phyloP scores from a whole-genome alignment of 2,329 filamentous ascomycete species.

The Pseudopyrenochaeta lycopersici region DNA sequence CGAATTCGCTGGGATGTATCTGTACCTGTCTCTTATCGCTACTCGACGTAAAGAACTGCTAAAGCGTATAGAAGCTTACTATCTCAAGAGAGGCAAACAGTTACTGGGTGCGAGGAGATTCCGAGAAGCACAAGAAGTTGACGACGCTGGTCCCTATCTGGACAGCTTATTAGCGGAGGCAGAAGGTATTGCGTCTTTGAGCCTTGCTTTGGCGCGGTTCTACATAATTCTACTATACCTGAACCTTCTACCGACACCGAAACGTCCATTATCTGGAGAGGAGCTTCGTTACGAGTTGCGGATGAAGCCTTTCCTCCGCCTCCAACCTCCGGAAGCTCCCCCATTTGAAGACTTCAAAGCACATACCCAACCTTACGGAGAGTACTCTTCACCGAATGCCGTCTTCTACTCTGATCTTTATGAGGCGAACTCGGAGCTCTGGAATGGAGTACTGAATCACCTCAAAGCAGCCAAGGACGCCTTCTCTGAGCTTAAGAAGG shows the following conservation, averaged over 20 bases:
- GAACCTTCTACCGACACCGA: conserved; percentile 58
- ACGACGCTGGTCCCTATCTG: conserved; percentile 25
- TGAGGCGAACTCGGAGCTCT: conserved; percentile 19
- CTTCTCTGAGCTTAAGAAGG: conserved; percentile 49
- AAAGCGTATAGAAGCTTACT: conserved; percentile 23
- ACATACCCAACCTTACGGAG: conserved; percentile 42
- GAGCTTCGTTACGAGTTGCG: conserved; percentile 80
- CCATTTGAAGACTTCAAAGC: conserved; percentile 68
- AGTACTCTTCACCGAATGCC: conserved; percentile 21
- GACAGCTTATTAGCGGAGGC: conserved; percentile 37
- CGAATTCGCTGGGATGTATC: conserved; percentile 90
- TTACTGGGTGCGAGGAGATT: conserved; percentile 5
- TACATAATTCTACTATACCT: conserved; percentile 73
- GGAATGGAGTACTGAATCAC: conserved; percentile 36
- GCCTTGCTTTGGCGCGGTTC: conserved; percentile 57
- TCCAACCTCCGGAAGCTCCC: conserved; percentile 74
- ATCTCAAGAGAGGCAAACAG: conserved; percentile 4
- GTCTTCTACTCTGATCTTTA: conserved; percentile 12
- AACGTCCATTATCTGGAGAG: conserved; percentile 72
- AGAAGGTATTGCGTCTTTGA: conserved; percentile 35
- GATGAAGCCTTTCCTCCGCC: conserved; percentile 81
- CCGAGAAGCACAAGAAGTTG: conserved; percentile 17
- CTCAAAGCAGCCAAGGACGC: conserved; percentile 47
- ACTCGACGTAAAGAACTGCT: conserved; percentile 33
- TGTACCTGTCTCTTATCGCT: conserved; percentile 55